phyloP scores from a whole-genome alignment of 2,329 filamentous ascomycete genomes.

The Septoria petroselini region DNA sequence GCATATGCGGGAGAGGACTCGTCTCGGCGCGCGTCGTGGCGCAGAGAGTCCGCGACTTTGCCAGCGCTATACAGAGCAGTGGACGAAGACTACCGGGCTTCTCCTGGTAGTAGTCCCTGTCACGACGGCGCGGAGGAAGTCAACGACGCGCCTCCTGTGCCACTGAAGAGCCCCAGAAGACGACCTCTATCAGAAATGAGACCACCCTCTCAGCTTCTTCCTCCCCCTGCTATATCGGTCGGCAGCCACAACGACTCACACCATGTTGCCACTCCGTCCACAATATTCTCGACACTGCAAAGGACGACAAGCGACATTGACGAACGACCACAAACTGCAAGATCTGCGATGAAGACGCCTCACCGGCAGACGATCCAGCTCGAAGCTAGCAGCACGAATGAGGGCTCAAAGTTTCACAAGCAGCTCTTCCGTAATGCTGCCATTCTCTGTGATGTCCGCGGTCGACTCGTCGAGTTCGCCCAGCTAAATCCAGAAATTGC shows the following conservation, averaged over 20 bases:
- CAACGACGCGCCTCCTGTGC: conserved; percentile 1
- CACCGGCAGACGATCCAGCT: conserved; percentile 11
- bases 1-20: conserved; percentile 17
- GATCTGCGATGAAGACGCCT: conserved; percentile 3
- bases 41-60: conserved; percentile 32
- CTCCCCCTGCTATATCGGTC: conserved; percentile 26
- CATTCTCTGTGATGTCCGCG: conserved; percentile 46
- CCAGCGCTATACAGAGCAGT: conserved; percentile 25
- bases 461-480: conserved; percentile 43
- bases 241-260: conserved; percentile 3
- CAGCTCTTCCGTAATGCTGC: conserved; percentile 45
- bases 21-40: conserved; percentile 13
- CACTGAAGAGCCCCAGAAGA: conserved; percentile 3
- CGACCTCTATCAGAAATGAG: background rate
- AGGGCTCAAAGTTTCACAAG: conserved; percentile 38
- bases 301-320: conserved; percentile 16
- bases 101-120: conserved; percentile 14
- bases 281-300: conserved; percentile 16
- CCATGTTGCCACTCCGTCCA: conserved; percentile 20
- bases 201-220: conserved; percentile 11
- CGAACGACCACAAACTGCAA: conserved; percentile 15
- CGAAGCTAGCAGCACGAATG: conserved; percentile 2
- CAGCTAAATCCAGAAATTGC: conserved; percentile 38
- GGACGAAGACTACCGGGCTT: conserved; percentile 20
- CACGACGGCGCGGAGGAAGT: background rate